phyloP scores from a whole-genome alignment of 2,329 filamentous ascomycete species.

The Fusarium siculi region DNA sequence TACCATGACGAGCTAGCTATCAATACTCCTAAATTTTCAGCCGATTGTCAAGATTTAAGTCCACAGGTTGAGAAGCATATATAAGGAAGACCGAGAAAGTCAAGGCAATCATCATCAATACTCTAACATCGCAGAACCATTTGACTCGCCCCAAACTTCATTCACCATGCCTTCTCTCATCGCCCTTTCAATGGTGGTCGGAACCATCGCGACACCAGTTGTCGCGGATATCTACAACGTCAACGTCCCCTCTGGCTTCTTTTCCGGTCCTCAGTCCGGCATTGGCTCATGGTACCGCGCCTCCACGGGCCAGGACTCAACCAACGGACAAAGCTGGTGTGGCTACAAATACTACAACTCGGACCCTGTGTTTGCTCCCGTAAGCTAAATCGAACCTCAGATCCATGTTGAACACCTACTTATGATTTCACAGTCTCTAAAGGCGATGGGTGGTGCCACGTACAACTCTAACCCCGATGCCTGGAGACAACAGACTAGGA shows the following conservation, averaged over 20 bases:
- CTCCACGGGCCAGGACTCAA: background rate
- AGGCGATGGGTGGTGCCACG: background rate
- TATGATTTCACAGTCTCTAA: background rate
- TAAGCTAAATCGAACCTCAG: accelerated
- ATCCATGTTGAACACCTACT: accelerated
- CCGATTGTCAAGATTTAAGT: background rate
- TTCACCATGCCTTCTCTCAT: background rate
- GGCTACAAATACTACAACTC: background rate
- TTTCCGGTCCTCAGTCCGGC: background rate
- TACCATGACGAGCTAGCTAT: accelerated
- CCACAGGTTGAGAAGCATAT: accelerated
- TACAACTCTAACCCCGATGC: background rate
- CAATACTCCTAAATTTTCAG: accelerated
- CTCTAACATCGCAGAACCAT: background rate
- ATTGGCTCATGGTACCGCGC: background rate
- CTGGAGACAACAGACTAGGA: background rate
- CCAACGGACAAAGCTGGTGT: background rate
- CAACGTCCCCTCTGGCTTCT: background rate
- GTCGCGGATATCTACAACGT: background rate
- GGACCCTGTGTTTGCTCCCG: background rate
- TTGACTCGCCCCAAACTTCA: accelerated
- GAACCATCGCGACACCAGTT: background rate
- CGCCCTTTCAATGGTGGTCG: background rate
- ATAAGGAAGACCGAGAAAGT: accelerated
- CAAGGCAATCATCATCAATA: background rate